Conservation (phyloP, 495 filamentous ascomycete genomes). For the Penicillium chermesinum region DNA sequence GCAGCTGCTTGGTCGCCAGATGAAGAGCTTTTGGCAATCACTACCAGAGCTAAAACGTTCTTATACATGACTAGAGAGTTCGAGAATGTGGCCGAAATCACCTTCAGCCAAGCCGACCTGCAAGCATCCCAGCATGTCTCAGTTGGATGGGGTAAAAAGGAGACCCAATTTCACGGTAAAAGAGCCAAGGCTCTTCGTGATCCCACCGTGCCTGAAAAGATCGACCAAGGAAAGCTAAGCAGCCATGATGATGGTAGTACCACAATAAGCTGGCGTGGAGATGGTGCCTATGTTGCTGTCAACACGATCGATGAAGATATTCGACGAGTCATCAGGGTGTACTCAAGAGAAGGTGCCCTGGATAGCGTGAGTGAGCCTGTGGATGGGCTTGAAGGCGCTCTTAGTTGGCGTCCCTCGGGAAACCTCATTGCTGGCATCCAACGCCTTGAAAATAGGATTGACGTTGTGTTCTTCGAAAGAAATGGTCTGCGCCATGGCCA, state of each 20-base stretch:
- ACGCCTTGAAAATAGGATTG: conserved; percentile 58
- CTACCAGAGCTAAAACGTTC: conserved; percentile 71
- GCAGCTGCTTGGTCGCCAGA: conserved; percentile 93
- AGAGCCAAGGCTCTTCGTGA: conserved; percentile 85
- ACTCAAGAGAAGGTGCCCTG: conserved; percentile 79
- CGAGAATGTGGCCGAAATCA: conserved; percentile 70
- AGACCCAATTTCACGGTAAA: conserved; percentile 95
- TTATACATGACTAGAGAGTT: conserved; percentile 91
- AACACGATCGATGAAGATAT: conserved; percentile 62
- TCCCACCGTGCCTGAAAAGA: conserved; percentile 89
- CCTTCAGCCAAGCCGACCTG: conserved; percentile 69
- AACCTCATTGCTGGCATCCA: conserved; percentile 86
- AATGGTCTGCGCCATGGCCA: conserved; percentile 93
- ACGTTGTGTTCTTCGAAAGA: conserved; percentile 93
- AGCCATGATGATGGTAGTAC: conserved; percentile 61
- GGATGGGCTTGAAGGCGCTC: conserved; percentile 74
- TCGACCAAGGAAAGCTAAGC: conserved; percentile 78
- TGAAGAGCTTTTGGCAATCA: conserved; percentile 81
- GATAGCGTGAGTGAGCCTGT: conserved; percentile 94
- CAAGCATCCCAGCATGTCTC: conserved; percentile 91
- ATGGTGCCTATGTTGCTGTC: conserved; percentile 86
- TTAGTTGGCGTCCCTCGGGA: conserved; percentile 89
- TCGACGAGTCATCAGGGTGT: conserved; percentile 79
- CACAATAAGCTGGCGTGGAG: conserved; percentile 87
- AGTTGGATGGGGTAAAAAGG: conserved; percentile 96